A percentile compares a stretch with the other conserved stretches of the same genome.
Conservation (phyloP, 2,329 filamentous ascomycete species). For the Drechslera avenae region DNA sequence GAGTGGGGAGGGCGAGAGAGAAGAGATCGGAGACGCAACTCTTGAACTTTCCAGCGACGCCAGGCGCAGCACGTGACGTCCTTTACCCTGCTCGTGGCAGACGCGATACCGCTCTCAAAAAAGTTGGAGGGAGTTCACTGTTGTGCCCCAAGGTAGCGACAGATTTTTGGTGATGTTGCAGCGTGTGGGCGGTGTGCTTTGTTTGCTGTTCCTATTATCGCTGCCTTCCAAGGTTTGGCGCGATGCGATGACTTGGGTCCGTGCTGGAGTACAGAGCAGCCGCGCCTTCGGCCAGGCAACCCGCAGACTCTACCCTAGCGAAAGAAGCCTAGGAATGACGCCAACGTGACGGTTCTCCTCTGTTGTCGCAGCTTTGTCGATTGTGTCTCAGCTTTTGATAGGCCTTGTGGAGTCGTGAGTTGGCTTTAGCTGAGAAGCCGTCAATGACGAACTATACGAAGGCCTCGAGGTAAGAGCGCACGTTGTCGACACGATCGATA, state of each 20-base stretch:
- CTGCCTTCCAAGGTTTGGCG: conserved; percentile 34
- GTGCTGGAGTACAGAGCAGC: conserved; percentile 31
- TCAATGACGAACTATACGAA: conserved; percentile 17
- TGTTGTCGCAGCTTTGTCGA: conserved; percentile 6
- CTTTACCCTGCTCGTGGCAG: conserved; percentile 18
- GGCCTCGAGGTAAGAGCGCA: conserved; percentile 17
- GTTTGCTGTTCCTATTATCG: conserved; percentile 27
- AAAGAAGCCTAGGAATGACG: conserved; percentile 2
- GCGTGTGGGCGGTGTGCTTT: conserved; percentile 25
- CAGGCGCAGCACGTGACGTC: conserved; percentile 27
- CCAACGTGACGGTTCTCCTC: conserved; percentile 2
- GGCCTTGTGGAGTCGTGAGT: conserved; percentile 12
- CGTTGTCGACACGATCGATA: conserved; percentile 1
- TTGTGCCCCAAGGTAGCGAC: conserved; percentile 13
- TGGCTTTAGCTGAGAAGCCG: conserved; percentile 19
- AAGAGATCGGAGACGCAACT: conserved; percentile 26
- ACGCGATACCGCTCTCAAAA: conserved; percentile 17
- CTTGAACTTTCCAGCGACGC: conserved; percentile 26
- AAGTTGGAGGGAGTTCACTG: conserved; percentile 30
- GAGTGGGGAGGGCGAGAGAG: conserved; percentile 35
- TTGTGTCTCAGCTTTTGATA: conserved; percentile 12
- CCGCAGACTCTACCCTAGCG: conserved; percentile 5
- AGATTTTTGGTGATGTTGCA: conserved; percentile 26
- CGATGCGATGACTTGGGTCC: conserved; percentile 29
- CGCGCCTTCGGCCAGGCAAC: conserved; percentile 16